phyloP scores from a whole-genome alignment of 345 rosid genomes.

The Camelina sativa region DNA sequence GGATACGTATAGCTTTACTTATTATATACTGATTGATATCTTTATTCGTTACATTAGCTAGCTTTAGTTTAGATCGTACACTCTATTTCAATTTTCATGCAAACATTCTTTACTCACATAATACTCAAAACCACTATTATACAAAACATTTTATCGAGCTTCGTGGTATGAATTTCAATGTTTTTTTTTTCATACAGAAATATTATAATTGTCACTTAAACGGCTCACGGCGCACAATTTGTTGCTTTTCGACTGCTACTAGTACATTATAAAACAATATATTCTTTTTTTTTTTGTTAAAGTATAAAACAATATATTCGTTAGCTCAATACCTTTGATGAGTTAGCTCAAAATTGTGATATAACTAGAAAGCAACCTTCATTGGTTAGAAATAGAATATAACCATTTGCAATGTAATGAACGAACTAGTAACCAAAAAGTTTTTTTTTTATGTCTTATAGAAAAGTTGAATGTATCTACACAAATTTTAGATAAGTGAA shows the following conservation, averaged over 20 bases:
- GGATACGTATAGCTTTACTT: slow-evolving; percentile 43
- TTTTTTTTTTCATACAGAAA: too few species aligned
- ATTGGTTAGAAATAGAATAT: neutral
- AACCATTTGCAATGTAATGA: neutral
- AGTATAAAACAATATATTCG: too few species aligned
- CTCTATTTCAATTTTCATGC: slow-evolving; percentile 21
- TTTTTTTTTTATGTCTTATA: neutral
- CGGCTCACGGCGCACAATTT: slow-evolving; percentile 20
- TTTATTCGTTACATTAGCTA: slow-evolving; percentile 20
- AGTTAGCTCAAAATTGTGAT: neutral
- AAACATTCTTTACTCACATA: slow-evolving; percentile 38
- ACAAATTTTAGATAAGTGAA: slow-evolving; percentile 26
- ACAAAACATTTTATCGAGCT: slow-evolving; percentile 36
- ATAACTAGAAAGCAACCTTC: slow-evolving; percentile 1
- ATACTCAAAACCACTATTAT: slow-evolving; percentile 35
- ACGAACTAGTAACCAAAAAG: neutral
- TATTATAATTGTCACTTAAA: slow-evolving; percentile 15
- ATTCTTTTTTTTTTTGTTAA: too few species aligned
- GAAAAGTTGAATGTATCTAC: neutral
- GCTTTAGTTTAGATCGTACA: slow-evolving; percentile 27
- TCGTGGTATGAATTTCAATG: slow-evolving; percentile 32
- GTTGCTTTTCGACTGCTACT: slow-evolving; percentile 7
- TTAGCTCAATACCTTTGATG: neutral
- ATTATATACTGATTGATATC: neutral
- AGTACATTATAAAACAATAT: too few species aligned